Evolutionary conservation across 2,329 filamentous ascomycete genomes (phyloP).

Genomic region (Clarireedia homoeocarpa): DNA sequence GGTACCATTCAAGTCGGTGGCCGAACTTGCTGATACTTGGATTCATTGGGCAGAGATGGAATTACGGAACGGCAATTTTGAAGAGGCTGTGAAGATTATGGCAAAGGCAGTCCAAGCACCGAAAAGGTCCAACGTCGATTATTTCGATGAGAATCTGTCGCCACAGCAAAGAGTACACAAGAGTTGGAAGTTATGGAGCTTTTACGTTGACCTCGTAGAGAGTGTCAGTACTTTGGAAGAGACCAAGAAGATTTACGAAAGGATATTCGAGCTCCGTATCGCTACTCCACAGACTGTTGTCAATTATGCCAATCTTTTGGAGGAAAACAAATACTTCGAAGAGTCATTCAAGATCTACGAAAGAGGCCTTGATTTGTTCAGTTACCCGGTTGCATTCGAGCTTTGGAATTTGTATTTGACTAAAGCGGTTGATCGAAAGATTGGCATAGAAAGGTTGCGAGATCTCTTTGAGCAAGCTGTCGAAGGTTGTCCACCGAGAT

Average conservation of each 20-base stretch:
- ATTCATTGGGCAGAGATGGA: constrained; percentile 99
- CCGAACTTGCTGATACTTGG: constrained; percentile 96
- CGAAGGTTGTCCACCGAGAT: constrained; percentile 88
- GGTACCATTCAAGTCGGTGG: constrained; percentile 95
- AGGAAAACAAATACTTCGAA: constrained; percentile 92
- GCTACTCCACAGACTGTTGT: constrained; percentile 97
- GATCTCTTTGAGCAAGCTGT: constrained; percentile 97
- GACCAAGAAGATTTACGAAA: constrained; percentile 88
- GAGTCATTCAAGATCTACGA: constrained; percentile 98
- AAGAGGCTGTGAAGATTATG: constrained; percentile 92
- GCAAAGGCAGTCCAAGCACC: constrained; percentile 95
- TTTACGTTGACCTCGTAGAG: constrained; percentile 96
- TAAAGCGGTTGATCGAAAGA: constrained; percentile 93
- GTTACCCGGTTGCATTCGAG: constrained; percentile 95
- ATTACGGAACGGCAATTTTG: constrained; percentile 89
- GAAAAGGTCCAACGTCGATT: constrained; percentile 96
- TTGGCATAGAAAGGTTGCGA: constrained; percentile 85
- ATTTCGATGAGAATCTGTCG: constrained; percentile 90
- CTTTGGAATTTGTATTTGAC: constrained; percentile 97
- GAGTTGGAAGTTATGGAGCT: constrained; percentile 99
- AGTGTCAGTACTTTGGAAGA: constrained; percentile 87
- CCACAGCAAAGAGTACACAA: constrained; percentile 97
- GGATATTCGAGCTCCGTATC: constrained; percentile 96
- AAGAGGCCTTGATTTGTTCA: constrained; percentile 94
- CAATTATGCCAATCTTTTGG: constrained; percentile 93